These are phyloP conservation scores for Dothideomycetes sp. DNA, from an alignment of 2,329 filamentous ascomycete species.

Conservation along the genomic window DNA sequence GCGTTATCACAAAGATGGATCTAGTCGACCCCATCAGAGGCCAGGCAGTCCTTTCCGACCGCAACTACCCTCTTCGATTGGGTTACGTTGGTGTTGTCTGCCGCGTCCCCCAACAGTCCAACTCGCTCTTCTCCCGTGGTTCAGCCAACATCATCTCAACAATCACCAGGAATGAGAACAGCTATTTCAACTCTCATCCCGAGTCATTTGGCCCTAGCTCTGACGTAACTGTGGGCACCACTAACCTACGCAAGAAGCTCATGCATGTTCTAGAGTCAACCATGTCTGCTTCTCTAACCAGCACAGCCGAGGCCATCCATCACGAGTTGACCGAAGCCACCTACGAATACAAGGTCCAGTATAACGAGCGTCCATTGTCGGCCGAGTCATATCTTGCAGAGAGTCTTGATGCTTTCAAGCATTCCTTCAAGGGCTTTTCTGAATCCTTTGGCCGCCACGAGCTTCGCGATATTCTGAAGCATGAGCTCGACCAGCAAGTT, in stretches of 20 bases:
- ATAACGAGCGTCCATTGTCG: conserved; percentile 89
- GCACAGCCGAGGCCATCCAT: conserved; percentile 82
- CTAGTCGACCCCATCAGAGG: conserved; percentile 79
- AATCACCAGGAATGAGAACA: conserved; percentile 79
- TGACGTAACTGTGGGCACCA: conserved; percentile 70
- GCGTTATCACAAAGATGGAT: conserved; percentile 99
- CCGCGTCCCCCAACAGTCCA: conserved; percentile 57
- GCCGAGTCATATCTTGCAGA: conserved; percentile 96
- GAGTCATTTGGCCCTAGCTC: conserved; percentile 66
- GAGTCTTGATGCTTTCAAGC: conserved; percentile 91
- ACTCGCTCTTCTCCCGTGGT: conserved; percentile 73
- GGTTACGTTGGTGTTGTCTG: conserved; percentile 95
- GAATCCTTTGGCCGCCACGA: conserved; percentile 82
- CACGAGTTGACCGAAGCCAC: conserved; percentile 94
- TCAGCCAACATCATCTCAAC: conserved; percentile 68
- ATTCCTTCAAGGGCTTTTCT: conserved; percentile 90
- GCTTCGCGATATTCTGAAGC: conserved; percentile 81
- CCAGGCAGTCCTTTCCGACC: conserved; percentile 68
- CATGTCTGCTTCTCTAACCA: conserved; percentile 86
- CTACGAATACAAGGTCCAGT: conserved; percentile 99
- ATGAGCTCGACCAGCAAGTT: conserved; percentile 88
- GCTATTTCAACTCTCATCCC: conserved; percentile 78
- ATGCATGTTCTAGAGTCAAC: conserved; percentile 96
- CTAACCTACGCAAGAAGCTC: conserved; percentile 82
- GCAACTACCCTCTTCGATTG: conserved; percentile 87